These are phyloP conservation scores for Capsicum rhomboideum DNA, from an alignment of 257 asterid species.

Conservation along the genomic window DNA sequence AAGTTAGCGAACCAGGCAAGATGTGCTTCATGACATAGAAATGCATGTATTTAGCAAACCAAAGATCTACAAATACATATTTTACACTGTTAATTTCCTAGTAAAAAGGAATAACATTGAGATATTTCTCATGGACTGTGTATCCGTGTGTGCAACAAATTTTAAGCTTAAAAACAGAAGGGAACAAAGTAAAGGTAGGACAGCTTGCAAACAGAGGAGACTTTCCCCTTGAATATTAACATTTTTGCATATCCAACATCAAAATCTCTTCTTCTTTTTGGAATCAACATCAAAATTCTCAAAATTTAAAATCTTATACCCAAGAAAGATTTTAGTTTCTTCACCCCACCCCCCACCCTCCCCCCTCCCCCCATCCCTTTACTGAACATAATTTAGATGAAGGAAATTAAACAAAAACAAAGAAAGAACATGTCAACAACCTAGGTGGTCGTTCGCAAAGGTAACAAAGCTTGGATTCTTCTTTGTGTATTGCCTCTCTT, in stretches of 20 bases:
- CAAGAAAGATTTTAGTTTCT: background rate
- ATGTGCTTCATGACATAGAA: background rate
- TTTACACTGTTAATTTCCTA: background rate
- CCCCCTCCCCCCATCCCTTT: background rate
- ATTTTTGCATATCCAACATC: background rate
- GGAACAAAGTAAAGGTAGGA: background rate
- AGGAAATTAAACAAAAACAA: background rate
- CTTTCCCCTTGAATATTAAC: background rate
- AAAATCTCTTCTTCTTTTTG: background rate
- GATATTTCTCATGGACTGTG: background rate
- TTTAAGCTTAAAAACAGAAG: background rate
- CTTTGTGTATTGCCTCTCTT: background rate
- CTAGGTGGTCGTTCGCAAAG: constrained; percentile 12
- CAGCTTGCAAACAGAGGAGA: background rate
- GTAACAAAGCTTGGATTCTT: constrained; percentile 10
- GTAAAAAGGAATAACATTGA: background rate
- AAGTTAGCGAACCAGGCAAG: background rate
- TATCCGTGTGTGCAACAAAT: background rate
- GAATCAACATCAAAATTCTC: constrained; percentile 4
- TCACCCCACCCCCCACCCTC: background rate
- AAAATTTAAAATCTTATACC: constrained; percentile 10
- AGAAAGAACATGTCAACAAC: constrained; percentile 7
- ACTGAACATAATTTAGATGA: background rate
- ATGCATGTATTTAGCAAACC: background rate
- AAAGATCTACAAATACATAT: background rate